Percentiles rank a stretch among this genome's conserved stretches.
These are phyloP conservation scores for Penicillium fimorum DNA, from an alignment of 495 filamentous ascomycete genomes.

Conservation along the genomic window DNA sequence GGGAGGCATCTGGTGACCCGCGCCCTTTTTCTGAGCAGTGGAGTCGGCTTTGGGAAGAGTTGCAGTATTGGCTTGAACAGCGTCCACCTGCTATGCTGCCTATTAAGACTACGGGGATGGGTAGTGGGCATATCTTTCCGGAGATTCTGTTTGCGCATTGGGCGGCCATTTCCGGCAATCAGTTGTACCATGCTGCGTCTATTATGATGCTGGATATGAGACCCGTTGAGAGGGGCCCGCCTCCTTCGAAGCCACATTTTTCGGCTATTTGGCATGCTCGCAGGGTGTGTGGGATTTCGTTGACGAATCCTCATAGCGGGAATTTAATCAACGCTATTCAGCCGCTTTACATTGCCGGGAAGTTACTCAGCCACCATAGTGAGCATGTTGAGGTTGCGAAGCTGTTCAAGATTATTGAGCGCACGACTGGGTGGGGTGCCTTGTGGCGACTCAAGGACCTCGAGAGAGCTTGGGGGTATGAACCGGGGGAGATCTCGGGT, in stretches of 20 bases:
- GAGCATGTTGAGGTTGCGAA: slow-evolving; percentile 40
- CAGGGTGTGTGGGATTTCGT: slow-evolving; percentile 46
- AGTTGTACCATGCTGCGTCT: slow-evolving; percentile 43
- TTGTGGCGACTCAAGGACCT: slow-evolving; percentile 42
- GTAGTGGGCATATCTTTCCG: slow-evolving; percentile 31
- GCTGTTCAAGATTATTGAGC: slow-evolving; percentile 37
- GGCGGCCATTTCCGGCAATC: slow-evolving; percentile 45
- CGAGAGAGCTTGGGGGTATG: slow-evolving; percentile 42
- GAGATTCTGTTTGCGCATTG: slow-evolving; percentile 39
- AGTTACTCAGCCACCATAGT: slow-evolving; percentile 37
- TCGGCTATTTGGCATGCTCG: slow-evolving; percentile 42
- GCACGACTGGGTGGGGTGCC: slow-evolving; percentile 40
- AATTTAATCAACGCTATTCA: slow-evolving; percentile 48
- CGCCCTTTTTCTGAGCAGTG: slow-evolving; percentile 27
- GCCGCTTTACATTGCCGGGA: slow-evolving; percentile 46
- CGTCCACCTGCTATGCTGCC: slow-evolving; percentile 37
- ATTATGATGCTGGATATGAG: slow-evolving; percentile 39
- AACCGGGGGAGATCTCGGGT: slow-evolving; percentile 25
- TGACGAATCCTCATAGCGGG: slow-evolving; percentile 42
- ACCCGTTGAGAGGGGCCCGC: slow-evolving; percentile 25
- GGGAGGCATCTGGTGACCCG: slow-evolving; percentile 23
- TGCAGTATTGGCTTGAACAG: slow-evolving; percentile 37
- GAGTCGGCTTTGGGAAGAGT: slow-evolving; percentile 36
- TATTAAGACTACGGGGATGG: slow-evolving; percentile 28
- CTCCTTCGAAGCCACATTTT: slow-evolving; percentile 21